Evolutionary conservation across 2,329 filamentous ascomycete genomes (phyloP).

Genomic region (Coleophoma crateriformis): DNA sequence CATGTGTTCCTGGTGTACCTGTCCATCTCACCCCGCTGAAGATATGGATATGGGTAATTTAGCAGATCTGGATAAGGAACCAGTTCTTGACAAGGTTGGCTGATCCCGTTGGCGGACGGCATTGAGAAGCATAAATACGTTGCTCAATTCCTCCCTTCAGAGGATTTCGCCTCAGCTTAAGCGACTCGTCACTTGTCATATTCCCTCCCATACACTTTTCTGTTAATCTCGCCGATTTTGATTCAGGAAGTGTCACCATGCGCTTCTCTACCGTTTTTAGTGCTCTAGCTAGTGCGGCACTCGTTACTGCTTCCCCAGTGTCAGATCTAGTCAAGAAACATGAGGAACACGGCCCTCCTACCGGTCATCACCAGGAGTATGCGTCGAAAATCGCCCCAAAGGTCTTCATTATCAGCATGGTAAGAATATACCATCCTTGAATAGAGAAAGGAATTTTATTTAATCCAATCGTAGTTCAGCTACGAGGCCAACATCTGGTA

Average conservation of each 20-base stretch:
- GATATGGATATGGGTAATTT: no score
- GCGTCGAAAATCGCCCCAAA: slow-evolving; percentile 43
- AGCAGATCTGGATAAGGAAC: no score
- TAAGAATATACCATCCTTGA: slow-evolving; percentile 22
- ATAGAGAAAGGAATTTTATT: neutral
- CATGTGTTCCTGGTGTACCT: no score
- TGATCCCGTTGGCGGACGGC: no score
- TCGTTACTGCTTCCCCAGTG: slow-evolving; percentile 3
- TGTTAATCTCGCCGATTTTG: no score
- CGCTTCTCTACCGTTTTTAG: slow-evolving; percentile 3
- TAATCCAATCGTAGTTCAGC: slow-evolving; percentile 40
- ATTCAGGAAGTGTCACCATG: neutral
- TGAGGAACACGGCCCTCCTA: neutral
- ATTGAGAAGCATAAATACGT: no score
- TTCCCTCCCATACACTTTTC: no score
- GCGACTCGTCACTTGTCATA: no score
- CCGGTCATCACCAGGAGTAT: neutral
- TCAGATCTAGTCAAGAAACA: neutral
- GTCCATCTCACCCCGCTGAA: no score
- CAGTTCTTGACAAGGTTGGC: no score
- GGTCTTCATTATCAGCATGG: slow-evolving; percentile 59
- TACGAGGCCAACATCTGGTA: slow-evolving; percentile 61
- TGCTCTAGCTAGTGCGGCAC: slow-evolving; percentile 3
- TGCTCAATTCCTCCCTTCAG: no score
- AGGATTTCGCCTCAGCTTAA: no score